Conservation (phyloP, 768 basidiomycete genomes). For the Tricholoma saponaceum region DNA sequence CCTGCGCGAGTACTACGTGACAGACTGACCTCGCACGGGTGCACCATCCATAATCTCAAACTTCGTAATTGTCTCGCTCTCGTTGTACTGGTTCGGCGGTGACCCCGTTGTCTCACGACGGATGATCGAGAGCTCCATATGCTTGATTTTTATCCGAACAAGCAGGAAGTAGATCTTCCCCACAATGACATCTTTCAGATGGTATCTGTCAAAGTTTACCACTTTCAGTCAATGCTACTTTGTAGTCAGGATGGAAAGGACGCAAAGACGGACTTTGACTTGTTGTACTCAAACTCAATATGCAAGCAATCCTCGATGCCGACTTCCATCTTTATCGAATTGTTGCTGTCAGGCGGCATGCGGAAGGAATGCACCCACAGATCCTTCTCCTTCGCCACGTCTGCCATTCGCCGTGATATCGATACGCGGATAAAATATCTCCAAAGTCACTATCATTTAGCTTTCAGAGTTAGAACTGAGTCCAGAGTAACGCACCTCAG, state of each 20-base stretch:
- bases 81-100: slow-evolving; percentile 99
- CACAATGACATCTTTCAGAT: slow-evolving; percentile 97
- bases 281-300: slow-evolving; percentile 99
- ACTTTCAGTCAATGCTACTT: background rate
- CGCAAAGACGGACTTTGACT: slow-evolving; percentile 75
- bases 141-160: slow-evolving; percentile 98
- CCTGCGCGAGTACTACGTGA: background rate
- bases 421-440: slow-evolving; percentile 93
- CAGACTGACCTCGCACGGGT: slow-evolving; percentile 77
- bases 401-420: slow-evolving; percentile 88
- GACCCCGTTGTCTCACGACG: slow-evolving; percentile 95
- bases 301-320: slow-evolving; percentile 99
- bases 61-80: slow-evolving; percentile 98
- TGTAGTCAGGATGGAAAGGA: background rate
- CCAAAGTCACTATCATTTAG: slow-evolving; percentile 8
- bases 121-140: slow-evolving; percentile 99
- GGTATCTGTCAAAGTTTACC: slow-evolving; percentile 62
- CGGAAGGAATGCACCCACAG: slow-evolving; percentile 98
- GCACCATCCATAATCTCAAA: slow-evolving; percentile 99
- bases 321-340: slow-evolving; percentile 99
- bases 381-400: slow-evolving; percentile 90
- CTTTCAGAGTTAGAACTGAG: background rate
- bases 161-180: slow-evolving; percentile 99
- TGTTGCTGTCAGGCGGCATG: slow-evolving; percentile 98
- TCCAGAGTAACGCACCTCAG: slow-evolving; percentile 57